Conservation (phyloP, 1,284 basidiomycete genomes). For the Naganishia cerealis region DNA sequence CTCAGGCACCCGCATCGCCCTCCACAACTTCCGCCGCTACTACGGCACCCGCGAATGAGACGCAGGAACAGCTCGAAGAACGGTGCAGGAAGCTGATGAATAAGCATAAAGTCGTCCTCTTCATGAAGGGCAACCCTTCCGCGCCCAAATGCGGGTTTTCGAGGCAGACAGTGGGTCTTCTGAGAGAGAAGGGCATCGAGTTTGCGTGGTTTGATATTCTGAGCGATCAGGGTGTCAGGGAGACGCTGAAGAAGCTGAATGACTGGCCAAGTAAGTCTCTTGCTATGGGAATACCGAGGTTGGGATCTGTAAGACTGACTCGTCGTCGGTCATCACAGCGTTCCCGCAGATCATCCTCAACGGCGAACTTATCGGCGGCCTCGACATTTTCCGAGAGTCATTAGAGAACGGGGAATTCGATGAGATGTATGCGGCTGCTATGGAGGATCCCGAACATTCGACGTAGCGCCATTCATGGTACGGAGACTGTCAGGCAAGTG, state of each 20-base stretch:
- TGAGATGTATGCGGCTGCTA: constrained; percentile 41
- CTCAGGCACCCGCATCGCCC: constrained; percentile 39
- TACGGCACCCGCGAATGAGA: constrained; percentile 40
- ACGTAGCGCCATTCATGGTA: background rate
- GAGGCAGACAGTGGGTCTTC: constrained; percentile 66
- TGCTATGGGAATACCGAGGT: background rate
- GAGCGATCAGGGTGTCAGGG: constrained; percentile 67
- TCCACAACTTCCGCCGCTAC: constrained; percentile 40
- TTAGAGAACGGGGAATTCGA: constrained; percentile 56
- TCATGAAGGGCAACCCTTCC: constrained; percentile 95
- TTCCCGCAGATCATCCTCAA: constrained; percentile 76
- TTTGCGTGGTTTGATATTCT: constrained; percentile 75
- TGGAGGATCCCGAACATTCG: constrained; percentile 18
- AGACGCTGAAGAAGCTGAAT: constrained; percentile 58
- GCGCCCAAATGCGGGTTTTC: constrained; percentile 83
- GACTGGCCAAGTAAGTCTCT: constrained; percentile 55
- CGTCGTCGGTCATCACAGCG: constrained; percentile 36
- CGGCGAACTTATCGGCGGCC: constrained; percentile 72
- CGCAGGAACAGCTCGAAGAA: constrained; percentile 54
- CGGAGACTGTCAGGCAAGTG: background rate
- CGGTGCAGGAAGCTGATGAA: constrained; percentile 64
- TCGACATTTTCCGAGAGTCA: constrained; percentile 68
- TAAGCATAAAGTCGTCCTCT: constrained; percentile 67
- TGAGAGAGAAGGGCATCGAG: constrained; percentile 64
- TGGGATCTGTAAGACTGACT: background rate